These are phyloP conservation scores for Rhizomucor miehei DNA, from an alignment of 371 early-diverging fungal genomes.

Conservation along the genomic window DNA sequence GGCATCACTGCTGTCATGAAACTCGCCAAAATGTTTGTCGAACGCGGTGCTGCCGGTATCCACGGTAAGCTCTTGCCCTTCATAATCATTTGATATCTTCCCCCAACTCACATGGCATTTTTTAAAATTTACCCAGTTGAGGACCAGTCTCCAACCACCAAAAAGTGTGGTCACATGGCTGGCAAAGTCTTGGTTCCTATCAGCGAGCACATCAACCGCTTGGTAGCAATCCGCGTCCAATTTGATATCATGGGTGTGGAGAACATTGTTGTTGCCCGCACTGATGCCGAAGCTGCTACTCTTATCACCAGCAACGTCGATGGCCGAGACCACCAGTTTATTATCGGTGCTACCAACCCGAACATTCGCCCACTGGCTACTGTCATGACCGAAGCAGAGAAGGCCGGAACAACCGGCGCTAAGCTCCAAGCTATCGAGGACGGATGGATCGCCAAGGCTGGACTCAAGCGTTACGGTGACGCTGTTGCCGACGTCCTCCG, in stretches of 20 bases:
- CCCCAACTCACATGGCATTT: no score
- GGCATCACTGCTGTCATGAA: constrained; percentile 88
- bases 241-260: constrained; percentile 98
- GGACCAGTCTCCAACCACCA: constrained; percentile 94
- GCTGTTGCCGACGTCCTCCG: constrained; percentile 82
- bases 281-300: constrained; percentile 98
- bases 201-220: constrained; percentile 95
- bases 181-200: constrained; percentile 98
- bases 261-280: constrained; percentile 91
- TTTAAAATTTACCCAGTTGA: constrained; percentile 55
- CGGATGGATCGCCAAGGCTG: constrained; percentile 85
- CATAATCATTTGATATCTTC: no score
- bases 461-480: constrained; percentile 78
- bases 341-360: constrained; percentile 89
- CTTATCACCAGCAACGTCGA: constrained; percentile 96
- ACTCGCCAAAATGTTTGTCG: constrained; percentile 87
- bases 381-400: constrained; percentile 81
- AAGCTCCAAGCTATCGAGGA: constrained; percentile 86
- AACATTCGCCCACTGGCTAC: constrained; percentile 68
- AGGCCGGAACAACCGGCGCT: constrained; percentile 68
- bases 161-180: constrained; percentile 99
- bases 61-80: constrained; percentile 1
- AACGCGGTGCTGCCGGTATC: constrained; percentile 72
- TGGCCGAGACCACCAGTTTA: constrained; percentile 94
- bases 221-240: constrained; percentile 95